Evolutionary conservation across 2,329 filamentous ascomycete genomes (phyloP).

Genomic region (Calonectria naviculata): DNA sequence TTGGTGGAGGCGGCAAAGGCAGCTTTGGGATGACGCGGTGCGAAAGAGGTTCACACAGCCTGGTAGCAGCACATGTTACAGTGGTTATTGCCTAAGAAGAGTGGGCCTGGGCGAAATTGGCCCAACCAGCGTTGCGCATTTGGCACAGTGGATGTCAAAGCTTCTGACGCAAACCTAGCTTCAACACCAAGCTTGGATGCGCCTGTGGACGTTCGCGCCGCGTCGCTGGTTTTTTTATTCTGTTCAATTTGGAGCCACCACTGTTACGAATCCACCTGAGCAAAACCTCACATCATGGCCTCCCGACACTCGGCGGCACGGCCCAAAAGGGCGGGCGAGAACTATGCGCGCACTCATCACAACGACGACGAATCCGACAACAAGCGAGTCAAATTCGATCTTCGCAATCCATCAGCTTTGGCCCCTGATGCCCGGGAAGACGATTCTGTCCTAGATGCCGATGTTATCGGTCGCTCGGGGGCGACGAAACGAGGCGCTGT

Average conservation of each 20-base stretch:
- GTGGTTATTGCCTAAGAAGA: conserved; percentile 16
- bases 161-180: conserved; percentile 27
- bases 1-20: conserved; percentile 38
- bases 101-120: neutral
- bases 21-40: conserved; percentile 49
- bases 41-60: conserved; percentile 22
- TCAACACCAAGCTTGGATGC: conserved; percentile 25
- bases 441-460: conserved; percentile 83
- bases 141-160: conserved; percentile 21
- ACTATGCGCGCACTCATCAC: conserved; percentile 81
- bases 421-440: conserved; percentile 82
- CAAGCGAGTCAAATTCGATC: conserved; percentile 92
- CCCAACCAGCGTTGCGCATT: conserved; percentile 22
- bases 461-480: conserved; percentile 86
- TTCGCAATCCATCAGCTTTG: conserved; percentile 92
- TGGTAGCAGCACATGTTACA: conserved; percentile 8
- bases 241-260: neutral
- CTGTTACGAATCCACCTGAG: neutral
- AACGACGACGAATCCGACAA: conserved; percentile 60
- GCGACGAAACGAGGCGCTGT: conserved; percentile 92
- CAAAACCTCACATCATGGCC: conserved; percentile 54
- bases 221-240: neutral
- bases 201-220: neutral
- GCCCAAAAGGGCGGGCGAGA: conserved; percentile 85
- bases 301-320: conserved; percentile 74